Evolutionary conservation across 2,329 filamentous ascomycete genomes (phyloP).

Genomic region (Aspergillus novoparasiticus): DNA sequence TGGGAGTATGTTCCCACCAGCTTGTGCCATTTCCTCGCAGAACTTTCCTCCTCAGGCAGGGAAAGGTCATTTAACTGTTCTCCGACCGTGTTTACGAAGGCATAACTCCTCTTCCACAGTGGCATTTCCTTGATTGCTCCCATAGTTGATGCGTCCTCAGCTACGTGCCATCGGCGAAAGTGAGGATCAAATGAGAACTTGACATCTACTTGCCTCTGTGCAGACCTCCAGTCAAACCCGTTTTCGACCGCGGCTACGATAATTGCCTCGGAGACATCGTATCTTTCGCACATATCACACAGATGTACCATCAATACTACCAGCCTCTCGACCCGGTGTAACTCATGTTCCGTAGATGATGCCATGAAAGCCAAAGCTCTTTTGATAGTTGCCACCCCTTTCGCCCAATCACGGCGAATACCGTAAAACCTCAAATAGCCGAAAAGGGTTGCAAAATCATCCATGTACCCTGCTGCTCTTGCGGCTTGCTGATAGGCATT

Average conservation of each 20-base stretch:
- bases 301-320: constrained; percentile 43
- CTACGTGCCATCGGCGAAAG: constrained; percentile 32
- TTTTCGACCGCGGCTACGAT: constrained; percentile 39
- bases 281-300: constrained; percentile 38
- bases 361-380: constrained; percentile 39
- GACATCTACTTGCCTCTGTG: constrained; percentile 32
- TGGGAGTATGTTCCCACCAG: constrained; percentile 29
- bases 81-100: constrained; percentile 35
- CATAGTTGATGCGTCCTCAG: constrained; percentile 22
- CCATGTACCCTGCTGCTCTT: constrained; percentile 38
- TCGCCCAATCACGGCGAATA: constrained; percentile 39
- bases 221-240: constrained; percentile 35
- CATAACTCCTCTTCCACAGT: constrained; percentile 35
- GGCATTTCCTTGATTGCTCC: constrained; percentile 20
- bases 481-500: constrained; percentile 44
- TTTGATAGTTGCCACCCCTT: constrained; percentile 35
- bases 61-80: constrained; percentile 29
- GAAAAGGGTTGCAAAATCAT: constrained; percentile 39
- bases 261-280: constrained; percentile 33
- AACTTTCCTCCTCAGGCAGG: constrained; percentile 16
- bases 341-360: constrained; percentile 34
- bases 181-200: constrained; percentile 24
- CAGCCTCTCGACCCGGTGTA: constrained; percentile 34
- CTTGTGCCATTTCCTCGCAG: constrained; percentile 21
- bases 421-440: constrained; percentile 43